These are phyloP conservation scores for Herpetospermum pedunculosum DNA, from an alignment of 306 rosid genomes.

Conservation along the genomic window DNA sequence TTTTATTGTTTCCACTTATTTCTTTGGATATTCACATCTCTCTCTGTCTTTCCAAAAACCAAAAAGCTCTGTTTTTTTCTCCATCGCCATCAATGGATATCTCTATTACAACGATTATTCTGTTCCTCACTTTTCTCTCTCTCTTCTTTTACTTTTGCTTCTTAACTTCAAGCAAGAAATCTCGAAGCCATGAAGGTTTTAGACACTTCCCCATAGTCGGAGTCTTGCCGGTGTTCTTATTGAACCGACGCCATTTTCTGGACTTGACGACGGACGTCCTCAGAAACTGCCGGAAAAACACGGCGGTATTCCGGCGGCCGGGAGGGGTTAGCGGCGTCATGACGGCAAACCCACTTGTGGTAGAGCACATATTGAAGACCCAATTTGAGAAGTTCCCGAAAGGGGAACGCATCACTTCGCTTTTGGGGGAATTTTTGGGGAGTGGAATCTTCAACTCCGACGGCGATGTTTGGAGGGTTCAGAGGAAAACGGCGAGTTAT, in stretches of 20 bases:
- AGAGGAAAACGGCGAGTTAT: conserved; percentile 54
- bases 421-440: conserved; percentile 51
- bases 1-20: too few relatives aligned
- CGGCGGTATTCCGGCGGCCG: conserved; percentile 35
- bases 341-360: conserved; percentile 51
- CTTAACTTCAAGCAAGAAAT: not conserved
- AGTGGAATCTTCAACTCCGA: conserved; percentile 61
- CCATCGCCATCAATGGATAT: conserved; percentile 12
- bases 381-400: conserved; percentile 62
- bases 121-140: conserved; percentile 4
- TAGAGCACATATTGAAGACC: conserved; percentile 49
- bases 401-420: conserved; percentile 28
- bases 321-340: conserved; percentile 23
- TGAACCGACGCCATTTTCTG: conserved; percentile 46
- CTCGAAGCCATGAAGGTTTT: conserved; percentile 23
- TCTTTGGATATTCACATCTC: too few relatives aligned
- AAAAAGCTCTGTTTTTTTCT: not conserved
- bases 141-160: conserved; percentile 18
- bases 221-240: conserved; percentile 32
- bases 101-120: not conserved
- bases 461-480: conserved; percentile 42
- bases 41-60: too few relatives aligned
- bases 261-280: conserved; percentile 49
- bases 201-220: conserved; percentile 39
- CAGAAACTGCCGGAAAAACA: conserved; percentile 25